These are phyloP conservation scores for Solanum hybrid DNA, from an alignment of 305 asterid genomes.

Conservation along the genomic window DNA sequence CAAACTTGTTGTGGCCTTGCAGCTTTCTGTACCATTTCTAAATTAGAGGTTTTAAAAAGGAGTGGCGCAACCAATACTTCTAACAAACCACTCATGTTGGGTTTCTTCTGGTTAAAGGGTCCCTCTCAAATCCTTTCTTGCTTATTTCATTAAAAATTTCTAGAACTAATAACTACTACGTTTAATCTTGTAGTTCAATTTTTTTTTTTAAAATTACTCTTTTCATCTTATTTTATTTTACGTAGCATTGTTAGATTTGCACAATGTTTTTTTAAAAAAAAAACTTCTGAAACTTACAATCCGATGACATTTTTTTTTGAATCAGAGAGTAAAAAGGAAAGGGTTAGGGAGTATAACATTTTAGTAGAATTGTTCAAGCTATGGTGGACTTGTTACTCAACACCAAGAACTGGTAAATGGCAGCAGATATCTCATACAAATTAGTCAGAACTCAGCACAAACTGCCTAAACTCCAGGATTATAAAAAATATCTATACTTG, in stretches of 20 bases:
- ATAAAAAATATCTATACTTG: neutral
- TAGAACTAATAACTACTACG: neutral
- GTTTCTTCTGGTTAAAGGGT: neutral
- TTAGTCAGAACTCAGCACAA: neutral
- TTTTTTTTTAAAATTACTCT: too few species aligned
- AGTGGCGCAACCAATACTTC: neutral
- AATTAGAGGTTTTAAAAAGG: neutral
- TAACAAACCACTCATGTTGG: neutral
- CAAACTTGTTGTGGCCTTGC: neutral
- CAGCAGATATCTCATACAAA: neutral
- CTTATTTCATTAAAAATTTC: neutral
- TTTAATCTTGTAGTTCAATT: neutral
- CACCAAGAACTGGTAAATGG: neutral
- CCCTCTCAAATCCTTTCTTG: neutral
- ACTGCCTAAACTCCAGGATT: neutral
- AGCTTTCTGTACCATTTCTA: neutral
- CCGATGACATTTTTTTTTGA: neutral
- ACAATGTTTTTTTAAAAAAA: too few species aligned
- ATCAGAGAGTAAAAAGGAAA: neutral
- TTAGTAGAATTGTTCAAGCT: neutral
- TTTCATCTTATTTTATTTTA: too few species aligned
- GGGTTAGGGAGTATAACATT: neutral
- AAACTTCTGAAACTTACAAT: neutral
- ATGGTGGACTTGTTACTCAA: neutral
- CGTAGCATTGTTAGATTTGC: too few species aligned